phyloP scores from a whole-genome alignment of 1,284 basidiomycete species.

The Pyrrhoderma noxium region DNA sequence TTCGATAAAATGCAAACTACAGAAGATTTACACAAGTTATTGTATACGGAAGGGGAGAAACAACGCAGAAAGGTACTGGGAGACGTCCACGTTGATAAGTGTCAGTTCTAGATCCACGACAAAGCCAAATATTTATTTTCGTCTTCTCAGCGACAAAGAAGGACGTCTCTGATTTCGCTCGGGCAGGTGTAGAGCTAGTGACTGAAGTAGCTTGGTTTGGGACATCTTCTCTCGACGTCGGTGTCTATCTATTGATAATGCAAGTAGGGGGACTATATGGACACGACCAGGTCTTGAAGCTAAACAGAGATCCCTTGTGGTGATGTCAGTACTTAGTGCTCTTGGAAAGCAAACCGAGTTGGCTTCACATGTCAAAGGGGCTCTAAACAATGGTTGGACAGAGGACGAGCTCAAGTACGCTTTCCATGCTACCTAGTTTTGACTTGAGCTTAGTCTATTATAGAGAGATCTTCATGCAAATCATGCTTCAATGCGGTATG shows the following conservation, averaged over 20 bases:
- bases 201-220: slow-evolving; percentile 11
- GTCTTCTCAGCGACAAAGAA: background rate
- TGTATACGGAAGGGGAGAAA: slow-evolving; percentile 12
- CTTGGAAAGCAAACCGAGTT: slow-evolving; percentile 12
- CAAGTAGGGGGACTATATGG: slow-evolving; percentile 11
- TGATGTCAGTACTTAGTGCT: slow-evolving; percentile 6
- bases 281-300: slow-evolving; percentile 4
- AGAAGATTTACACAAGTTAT: slow-evolving; percentile 10
- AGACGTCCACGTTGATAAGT: slow-evolving; percentile 13
- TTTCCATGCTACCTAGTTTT: background rate
- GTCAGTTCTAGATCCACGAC: background rate
- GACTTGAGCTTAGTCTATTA: background rate
- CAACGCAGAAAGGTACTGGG: slow-evolving; percentile 12
- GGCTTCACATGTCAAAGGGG: slow-evolving; percentile 12
- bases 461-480: slow-evolving; percentile 9
- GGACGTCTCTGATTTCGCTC: slow-evolving; percentile 7
- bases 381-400: slow-evolving; percentile 12
- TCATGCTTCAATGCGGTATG: slow-evolving; percentile 11
- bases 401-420: slow-evolving; percentile 11
- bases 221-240: background rate
- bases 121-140: background rate
- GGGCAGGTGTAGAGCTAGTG: slow-evolving; percentile 7
- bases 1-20: background rate
- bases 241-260: background rate
- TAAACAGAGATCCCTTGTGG: slow-evolving; percentile 13